Percentiles rank a stretch among this genome's conserved stretches.
These are phyloP conservation scores for Halophytophthora batemanensis DNA, from an alignment of 352 stramenopile species.

Conservation along the genomic window DNA sequence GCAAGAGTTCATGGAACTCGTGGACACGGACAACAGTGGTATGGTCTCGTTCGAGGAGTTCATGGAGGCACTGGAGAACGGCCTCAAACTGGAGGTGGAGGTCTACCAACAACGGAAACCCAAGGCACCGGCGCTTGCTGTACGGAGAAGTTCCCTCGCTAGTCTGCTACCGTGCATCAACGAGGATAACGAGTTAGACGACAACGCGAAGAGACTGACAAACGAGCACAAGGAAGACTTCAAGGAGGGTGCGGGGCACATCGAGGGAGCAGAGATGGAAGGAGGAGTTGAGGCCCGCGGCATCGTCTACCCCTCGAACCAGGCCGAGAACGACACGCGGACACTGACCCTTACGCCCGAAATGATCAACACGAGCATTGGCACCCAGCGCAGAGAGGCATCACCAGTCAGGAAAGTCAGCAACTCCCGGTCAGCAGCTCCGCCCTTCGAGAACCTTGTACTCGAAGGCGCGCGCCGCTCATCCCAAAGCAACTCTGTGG, in stretches of 20 bases:
- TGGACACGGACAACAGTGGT: constrained; percentile 46
- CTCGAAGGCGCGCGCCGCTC: too few species aligned
- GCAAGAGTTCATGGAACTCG: constrained; percentile 48
- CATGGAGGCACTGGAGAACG: constrained; percentile 52
- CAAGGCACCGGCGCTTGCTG: not conserved
- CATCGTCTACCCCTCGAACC: too few species aligned
- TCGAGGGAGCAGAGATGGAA: too few species aligned
- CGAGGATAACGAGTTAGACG: not conserved
- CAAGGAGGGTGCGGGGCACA: too few species aligned
- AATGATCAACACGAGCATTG: too few species aligned
- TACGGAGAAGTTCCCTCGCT: not conserved
- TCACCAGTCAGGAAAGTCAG: too few species aligned
- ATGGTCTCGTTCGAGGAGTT: constrained; percentile 67
- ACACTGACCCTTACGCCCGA: not conserved
- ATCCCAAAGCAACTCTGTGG: too few species aligned
- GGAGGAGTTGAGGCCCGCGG: not conserved
- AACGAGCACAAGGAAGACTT: not conserved
- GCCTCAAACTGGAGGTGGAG: constrained; percentile 53
- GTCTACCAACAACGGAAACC: constrained; percentile 34
- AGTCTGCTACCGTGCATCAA: not conserved
- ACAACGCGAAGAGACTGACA: not conserved
- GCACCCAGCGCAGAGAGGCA: too few species aligned
- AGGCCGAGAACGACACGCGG: not conserved
- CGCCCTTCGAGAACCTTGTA: too few species aligned
- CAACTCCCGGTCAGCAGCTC: too few species aligned